Evolutionary conservation across 1,284 basidiomycete species (phyloP).

Genomic region (Vanrija pseudolonga): DNA sequence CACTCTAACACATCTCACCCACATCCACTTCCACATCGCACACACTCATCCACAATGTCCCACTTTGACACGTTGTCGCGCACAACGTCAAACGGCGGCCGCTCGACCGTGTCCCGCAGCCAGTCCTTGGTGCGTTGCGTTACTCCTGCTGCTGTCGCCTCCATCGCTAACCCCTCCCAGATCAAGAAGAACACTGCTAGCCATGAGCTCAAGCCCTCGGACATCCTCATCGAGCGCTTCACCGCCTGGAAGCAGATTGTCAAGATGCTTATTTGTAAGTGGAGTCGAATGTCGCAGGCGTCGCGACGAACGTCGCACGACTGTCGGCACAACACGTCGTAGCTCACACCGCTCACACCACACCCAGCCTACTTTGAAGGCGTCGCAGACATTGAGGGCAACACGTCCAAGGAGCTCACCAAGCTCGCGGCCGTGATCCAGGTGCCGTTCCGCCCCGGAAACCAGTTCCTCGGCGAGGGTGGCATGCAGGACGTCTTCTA

Average conservation of each 20-base stretch:
- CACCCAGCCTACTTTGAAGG: slow-evolving; percentile 61
- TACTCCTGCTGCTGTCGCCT: neutral
- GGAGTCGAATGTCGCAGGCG: neutral
- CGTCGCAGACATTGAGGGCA: slow-evolving; percentile 90
- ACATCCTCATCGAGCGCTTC: slow-evolving; percentile 90
- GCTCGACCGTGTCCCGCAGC: slow-evolving; percentile 67
- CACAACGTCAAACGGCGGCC: slow-evolving; percentile 59
- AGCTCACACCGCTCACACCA: neutral
- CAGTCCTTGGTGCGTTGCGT: slow-evolving; percentile 60
- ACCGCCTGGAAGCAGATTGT: slow-evolving; percentile 70
- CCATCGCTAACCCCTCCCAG: slow-evolving; percentile 25
- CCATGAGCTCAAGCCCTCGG: slow-evolving; percentile 87
- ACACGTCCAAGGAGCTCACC: slow-evolving; percentile 88
- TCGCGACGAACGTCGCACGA: neutral
- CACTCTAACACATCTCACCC: neutral
- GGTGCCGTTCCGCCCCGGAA: slow-evolving; percentile 91
- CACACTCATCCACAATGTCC: slow-evolving; percentile 39
- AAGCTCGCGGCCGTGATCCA: slow-evolving; percentile 97
- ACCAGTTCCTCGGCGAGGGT: slow-evolving; percentile 91
- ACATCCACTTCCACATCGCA: neutral
- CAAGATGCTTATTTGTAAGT: slow-evolving; percentile 75
- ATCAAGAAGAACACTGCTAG: slow-evolving; percentile 86
- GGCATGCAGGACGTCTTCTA: slow-evolving; percentile 94
- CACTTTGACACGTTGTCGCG: slow-evolving; percentile 49
- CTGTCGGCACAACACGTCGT: too few relatives aligned